Conservation (phyloP, 306 rosid genomes). For the Biancaea sappan region DNA sequence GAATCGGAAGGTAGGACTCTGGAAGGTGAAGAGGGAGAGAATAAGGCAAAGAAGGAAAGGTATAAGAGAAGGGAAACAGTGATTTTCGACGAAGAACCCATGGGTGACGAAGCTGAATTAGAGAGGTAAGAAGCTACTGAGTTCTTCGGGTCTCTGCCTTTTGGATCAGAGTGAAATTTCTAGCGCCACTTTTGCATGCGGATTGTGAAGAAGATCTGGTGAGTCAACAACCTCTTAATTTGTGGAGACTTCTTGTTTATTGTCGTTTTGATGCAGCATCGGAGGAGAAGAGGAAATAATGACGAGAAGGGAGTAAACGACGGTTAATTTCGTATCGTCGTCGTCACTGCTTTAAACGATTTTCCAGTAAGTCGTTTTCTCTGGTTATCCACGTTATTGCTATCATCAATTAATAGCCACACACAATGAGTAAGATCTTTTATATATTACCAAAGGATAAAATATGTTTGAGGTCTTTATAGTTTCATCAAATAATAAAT, state of each 20-base stretch:
- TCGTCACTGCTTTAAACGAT: too few relatives aligned
- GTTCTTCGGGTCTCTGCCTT: not conserved
- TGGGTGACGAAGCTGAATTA: constrained; percentile 32
- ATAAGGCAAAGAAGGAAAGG: constrained; percentile 36
- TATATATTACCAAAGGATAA: not conserved
- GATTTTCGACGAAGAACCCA: constrained; percentile 38
- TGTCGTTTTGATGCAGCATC: not conserved
- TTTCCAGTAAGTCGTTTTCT: too few relatives aligned
- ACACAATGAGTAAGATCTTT: too few relatives aligned
- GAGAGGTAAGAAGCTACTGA: not conserved
- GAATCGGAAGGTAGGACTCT: constrained; percentile 39
- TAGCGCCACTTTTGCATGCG: constrained; percentile 10
- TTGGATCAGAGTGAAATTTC: not conserved
- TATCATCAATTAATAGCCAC: too few relatives aligned
- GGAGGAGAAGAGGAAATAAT: too few relatives aligned
- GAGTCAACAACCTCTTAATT: not conserved
- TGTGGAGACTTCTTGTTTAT: not conserved
- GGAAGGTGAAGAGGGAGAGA: constrained; percentile 40
- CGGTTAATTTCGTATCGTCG: not conserved
- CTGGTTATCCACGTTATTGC: too few relatives aligned
- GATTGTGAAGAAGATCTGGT: not conserved
- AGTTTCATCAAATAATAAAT: too few relatives aligned
- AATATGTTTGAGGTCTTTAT: too few relatives aligned
- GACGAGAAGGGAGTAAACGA: not conserved
- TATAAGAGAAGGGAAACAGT: constrained; percentile 25